Conservation (phyloP, 1,284 basidiomycete genomes). For the Sporisorium exsertum region DNA sequence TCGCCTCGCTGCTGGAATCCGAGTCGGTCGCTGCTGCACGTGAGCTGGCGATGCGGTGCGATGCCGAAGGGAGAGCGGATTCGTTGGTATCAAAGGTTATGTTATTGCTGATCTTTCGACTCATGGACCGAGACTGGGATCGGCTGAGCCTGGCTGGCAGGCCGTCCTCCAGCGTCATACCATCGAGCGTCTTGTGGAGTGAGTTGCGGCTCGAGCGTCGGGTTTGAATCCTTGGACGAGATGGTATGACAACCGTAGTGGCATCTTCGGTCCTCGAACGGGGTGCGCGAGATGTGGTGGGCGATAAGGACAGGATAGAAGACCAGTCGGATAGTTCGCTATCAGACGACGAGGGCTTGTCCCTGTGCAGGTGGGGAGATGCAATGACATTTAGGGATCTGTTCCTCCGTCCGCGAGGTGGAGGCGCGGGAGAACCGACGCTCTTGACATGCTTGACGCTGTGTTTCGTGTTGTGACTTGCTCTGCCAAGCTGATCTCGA, state of each 20-base stretch:
- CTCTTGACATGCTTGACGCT: not conserved
- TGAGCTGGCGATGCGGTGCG: not conserved
- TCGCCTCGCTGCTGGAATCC: slow-evolving; percentile 24
- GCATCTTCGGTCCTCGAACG: slow-evolving; percentile 8
- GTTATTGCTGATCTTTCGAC: slow-evolving; percentile 25
- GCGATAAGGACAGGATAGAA: slow-evolving; percentile 35
- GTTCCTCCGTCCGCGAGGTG: slow-evolving; percentile 14
- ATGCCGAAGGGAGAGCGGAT: not conserved
- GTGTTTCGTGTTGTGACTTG: not conserved
- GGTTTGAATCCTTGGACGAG: slow-evolving; percentile 27
- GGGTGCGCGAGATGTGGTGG: slow-evolving; percentile 33
- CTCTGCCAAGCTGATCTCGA: slow-evolving; percentile 17
- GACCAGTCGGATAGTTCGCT: slow-evolving; percentile 53
- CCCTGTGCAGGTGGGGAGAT: slow-evolving; percentile 33
- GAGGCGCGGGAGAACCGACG: not conserved
- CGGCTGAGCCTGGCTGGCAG: slow-evolving; percentile 15
- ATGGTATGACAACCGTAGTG: not conserved
- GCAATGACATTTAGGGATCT: slow-evolving; percentile 25
- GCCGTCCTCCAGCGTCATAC: slow-evolving; percentile 44
- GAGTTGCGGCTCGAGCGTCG: slow-evolving; percentile 42
- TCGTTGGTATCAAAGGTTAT: slow-evolving; percentile 1
- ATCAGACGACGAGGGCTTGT: slow-evolving; percentile 37
- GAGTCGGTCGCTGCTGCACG: slow-evolving; percentile 11
- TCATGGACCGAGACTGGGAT: slow-evolving; percentile 25
- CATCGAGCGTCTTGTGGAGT: slow-evolving; percentile 31